phyloP scores from a whole-genome alignment of 1,139 yeast genomes.

The Wickerhamomyces sp. region DNA sequence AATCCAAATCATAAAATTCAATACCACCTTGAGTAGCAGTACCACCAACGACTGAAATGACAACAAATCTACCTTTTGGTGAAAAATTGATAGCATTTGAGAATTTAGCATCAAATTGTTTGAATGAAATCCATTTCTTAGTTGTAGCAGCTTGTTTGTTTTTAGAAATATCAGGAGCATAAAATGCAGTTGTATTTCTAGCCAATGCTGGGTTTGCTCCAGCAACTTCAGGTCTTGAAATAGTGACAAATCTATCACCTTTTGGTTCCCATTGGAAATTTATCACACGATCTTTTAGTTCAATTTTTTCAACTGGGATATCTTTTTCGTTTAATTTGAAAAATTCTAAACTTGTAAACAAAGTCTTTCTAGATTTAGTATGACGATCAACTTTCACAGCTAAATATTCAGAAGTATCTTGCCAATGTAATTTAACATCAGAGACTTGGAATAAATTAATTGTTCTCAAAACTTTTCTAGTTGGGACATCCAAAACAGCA shows the following conservation, averaged over 20 bases:
- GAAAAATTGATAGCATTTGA: constrained; percentile 82
- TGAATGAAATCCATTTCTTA: constrained; percentile 57
- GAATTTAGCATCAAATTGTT: constrained; percentile 56
- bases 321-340: constrained; percentile 85
- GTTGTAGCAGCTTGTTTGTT: constrained; percentile 29
- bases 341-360: constrained; percentile 89
- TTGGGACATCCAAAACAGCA: constrained; percentile 82
- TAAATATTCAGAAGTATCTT: constrained; percentile 74
- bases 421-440: constrained; percentile 94
- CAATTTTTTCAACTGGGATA: constrained; percentile 92
- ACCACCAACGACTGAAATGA: constrained; percentile 63
- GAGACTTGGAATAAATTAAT: constrained; percentile 92
- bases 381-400: constrained; percentile 97
- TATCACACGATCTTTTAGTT: constrained; percentile 82
- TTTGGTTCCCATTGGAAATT: constrained; percentile 96
- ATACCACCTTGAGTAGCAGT: constrained; percentile 54
- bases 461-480: constrained; percentile 79
- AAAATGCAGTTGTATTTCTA: constrained; percentile 71
- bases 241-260: constrained; percentile 78
- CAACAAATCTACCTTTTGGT: constrained; percentile 88
- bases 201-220: constrained; percentile 65
- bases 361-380: constrained; percentile 89
- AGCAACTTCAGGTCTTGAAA: constrained; percentile 58
- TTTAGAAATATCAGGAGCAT: constrained; percentile 61
- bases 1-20: constrained; percentile 84